A percentile compares a stretch with the other conserved stretches of the same genome.
Evolutionary conservation across 345 rosid species (phyloP).

Genomic region (Euphorbia tirucalli): DNA sequence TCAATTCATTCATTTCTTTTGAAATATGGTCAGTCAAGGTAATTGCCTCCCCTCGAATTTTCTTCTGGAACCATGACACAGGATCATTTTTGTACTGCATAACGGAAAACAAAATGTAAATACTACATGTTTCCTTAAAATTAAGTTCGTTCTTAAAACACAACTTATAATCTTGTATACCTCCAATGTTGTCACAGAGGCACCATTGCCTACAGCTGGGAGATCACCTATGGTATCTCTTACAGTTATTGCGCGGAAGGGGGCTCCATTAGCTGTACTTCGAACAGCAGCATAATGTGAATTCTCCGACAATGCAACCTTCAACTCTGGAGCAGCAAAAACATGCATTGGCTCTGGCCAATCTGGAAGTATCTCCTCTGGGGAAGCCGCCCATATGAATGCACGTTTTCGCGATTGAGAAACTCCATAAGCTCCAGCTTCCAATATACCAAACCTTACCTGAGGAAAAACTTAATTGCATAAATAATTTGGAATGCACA

Average conservation of each 20-base stretch:
- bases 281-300: constrained; percentile 63
- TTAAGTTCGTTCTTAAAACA: not conserved
- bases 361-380: constrained; percentile 80
- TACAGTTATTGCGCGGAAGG: constrained; percentile 87
- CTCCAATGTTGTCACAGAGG: constrained; percentile 45
- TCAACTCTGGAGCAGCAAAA: constrained; percentile 61
- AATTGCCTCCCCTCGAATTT: constrained; percentile 48
- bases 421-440: constrained; percentile 91
- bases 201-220: constrained; percentile 70
- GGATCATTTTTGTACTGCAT: constrained; percentile 58
- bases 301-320: constrained; percentile 46
- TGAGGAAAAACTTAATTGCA: constrained; percentile 14
- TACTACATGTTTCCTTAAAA: not conserved
- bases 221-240: constrained; percentile 91
- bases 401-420: constrained; percentile 88
- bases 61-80: constrained; percentile 82
- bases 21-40: constrained; percentile 73
- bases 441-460: constrained; percentile 94
- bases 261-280: constrained; percentile 77
- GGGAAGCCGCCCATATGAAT: constrained; percentile 93
- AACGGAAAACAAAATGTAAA: not conserved
- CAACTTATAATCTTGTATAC: constrained; percentile 23
- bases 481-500: not conserved
- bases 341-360: constrained; percentile 99
- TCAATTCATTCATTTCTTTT: constrained; percentile 75